phyloP scores from a whole-genome alignment of 2,329 filamentous ascomycete genomes.

The Colletotrichum theobromicola region DNA sequence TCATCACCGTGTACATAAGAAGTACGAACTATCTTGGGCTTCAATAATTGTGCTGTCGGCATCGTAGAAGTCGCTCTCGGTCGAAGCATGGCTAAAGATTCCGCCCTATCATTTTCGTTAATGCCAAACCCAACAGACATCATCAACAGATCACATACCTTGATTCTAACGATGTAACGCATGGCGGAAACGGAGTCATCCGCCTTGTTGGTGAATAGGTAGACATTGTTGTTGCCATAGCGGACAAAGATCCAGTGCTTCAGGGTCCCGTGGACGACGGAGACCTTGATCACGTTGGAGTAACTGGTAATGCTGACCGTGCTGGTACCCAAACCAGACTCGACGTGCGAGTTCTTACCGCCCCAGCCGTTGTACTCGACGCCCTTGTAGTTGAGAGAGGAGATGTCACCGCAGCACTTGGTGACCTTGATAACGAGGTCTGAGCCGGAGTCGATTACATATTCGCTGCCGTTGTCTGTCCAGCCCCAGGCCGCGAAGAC shows the following conservation, averaged over 20 bases:
- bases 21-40: slow-evolving; percentile 27
- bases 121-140: not conserved
- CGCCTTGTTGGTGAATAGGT: slow-evolving; percentile 48
- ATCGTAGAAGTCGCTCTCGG: slow-evolving; percentile 35
- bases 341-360: slow-evolving; percentile 35
- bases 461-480: slow-evolving; percentile 40
- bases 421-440: slow-evolving; percentile 37
- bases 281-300: slow-evolving; percentile 38
- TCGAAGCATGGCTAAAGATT: slow-evolving; percentile 31
- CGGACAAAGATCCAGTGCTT: slow-evolving; percentile 37
- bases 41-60: slow-evolving; percentile 38
- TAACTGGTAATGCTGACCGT: slow-evolving; percentile 33
- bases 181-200: slow-evolving; percentile 42
- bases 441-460: slow-evolving; percentile 39
- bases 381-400: slow-evolving; percentile 36
- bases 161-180: slow-evolving; percentile 41
- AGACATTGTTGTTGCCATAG: slow-evolving; percentile 42
- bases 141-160: not conserved
- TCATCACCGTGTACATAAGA: not conserved
- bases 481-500: slow-evolving; percentile 44
- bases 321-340: slow-evolving; percentile 34
- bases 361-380: slow-evolving; percentile 35
- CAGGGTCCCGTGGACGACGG: slow-evolving; percentile 36
- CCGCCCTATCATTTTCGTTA: slow-evolving; percentile 18
- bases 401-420: slow-evolving; percentile 39